Base-by-base conservation (phyloP, 2,329 filamentous ascomycete genomes). In the Claviceps spartinae region DNA sequence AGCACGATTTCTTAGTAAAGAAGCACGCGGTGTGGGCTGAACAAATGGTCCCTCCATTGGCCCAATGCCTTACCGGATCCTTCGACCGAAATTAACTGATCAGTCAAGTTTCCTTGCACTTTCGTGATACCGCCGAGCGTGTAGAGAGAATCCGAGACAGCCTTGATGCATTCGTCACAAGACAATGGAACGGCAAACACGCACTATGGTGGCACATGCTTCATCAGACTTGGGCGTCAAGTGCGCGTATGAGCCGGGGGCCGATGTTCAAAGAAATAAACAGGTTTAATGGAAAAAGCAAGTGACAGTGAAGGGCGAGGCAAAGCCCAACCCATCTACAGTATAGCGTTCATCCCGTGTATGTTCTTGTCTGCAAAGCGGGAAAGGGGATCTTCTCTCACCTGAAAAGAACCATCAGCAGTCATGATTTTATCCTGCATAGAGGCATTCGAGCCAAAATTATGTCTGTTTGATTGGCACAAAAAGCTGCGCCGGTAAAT, bases 171-270 rank as follows among this genome's bases (percentile, higher is more conserved):
- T 63, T 78, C 75, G 61, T 95, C 85, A 72, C 93, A 97, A 70
- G 83, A 88, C 75, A 97, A 83, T 52, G 89, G 90, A 60, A 97
- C 93, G 57, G 91, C 89, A 69, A 97, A 97, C 58, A 91, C 85
- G 55, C 91, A 95, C 85, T 97, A 58, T 59, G 58, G 16, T 63
- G 62, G 55, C 56, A 54, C 57, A 51, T 50, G 61, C 67, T 65
- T 67, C 65, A 67, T 69, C 62, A 69, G 66, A 37, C 20, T 38
- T 42, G 13, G 41, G 22, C 9, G 42, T 49, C 46, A 45, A 24
- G 34, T 5, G 37, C 42, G 22, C 47, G 26, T 24, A 34, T 14
- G 6, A 44, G 34, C 3, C 36, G 50, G 50, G 54, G 9, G 30
- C 30, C 9, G 1, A 34, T 34, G 3, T 34, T 34, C 30, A 34